Conservation (phyloP, 768 basidiomycete genomes). For the Lactarius akahatsu region DNA sequence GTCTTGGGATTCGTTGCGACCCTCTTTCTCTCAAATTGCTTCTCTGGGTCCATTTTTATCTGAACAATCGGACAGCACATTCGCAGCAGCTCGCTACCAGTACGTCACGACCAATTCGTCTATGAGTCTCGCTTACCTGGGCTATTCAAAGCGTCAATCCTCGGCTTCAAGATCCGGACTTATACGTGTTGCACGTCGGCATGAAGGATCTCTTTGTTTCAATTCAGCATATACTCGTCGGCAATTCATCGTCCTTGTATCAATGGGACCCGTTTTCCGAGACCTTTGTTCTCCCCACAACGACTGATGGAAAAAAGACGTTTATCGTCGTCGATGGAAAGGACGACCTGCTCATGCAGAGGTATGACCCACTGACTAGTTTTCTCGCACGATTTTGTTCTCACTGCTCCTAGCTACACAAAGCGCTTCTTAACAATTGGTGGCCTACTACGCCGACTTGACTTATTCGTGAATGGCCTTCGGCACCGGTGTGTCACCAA, state of each 20-base stretch:
- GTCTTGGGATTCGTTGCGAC: conserved; percentile 63
- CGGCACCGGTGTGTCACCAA: conserved; percentile 46
- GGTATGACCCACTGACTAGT: conserved; percentile 39
- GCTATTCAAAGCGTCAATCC: conserved; percentile 47
- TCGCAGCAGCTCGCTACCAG: conserved; percentile 60
- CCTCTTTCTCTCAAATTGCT: conserved; percentile 35
- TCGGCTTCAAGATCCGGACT: conserved; percentile 40
- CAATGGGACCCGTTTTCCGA: conserved; percentile 59
- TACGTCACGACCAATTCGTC: conserved; percentile 38
- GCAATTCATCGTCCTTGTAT: conserved; percentile 65
- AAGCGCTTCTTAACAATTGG: conserved; percentile 68
- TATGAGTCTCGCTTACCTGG: conserved; percentile 1
- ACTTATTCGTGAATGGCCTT: conserved; percentile 49
- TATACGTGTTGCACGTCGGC: conserved; percentile 45
- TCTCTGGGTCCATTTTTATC: conserved; percentile 60
- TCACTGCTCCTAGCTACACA: conserved; percentile 45
- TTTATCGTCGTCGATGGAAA: conserved; percentile 54
- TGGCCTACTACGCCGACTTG: conserved; percentile 63
- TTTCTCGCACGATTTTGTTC: not conserved
- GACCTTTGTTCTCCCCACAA: conserved; percentile 51
- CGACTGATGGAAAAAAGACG: conserved; percentile 37
- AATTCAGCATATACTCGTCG: conserved; percentile 58
- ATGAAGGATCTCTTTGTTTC: conserved; percentile 50
- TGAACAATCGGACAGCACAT: conserved; percentile 56
- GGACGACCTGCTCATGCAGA: conserved; percentile 54